Conservation (phyloP, 2,329 filamentous ascomycete species). For the Tolypocladium ovalisporum region DNA sequence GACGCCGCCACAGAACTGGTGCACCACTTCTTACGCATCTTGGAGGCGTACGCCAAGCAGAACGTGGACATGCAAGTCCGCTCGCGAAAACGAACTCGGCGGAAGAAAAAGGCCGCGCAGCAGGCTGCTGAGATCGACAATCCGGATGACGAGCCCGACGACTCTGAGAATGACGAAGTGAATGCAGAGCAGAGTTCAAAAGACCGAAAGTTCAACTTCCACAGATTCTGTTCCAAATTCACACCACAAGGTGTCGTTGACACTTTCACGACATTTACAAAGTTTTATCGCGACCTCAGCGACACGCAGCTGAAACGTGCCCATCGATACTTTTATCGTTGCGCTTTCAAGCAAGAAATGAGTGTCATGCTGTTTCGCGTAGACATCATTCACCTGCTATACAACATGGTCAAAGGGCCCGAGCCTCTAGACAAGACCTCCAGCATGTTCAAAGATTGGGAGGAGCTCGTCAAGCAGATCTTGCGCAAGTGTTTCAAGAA, state of each 20-base stretch:
- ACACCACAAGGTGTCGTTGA: slow-evolving; percentile 76
- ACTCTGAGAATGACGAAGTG: slow-evolving; percentile 60
- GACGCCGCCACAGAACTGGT: slow-evolving; percentile 85
- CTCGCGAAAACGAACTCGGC: slow-evolving; percentile 61
- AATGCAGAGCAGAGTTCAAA: slow-evolving; percentile 60
- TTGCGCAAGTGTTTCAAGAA: slow-evolving; percentile 75
- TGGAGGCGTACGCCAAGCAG: slow-evolving; percentile 90
- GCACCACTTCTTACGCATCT: slow-evolving; percentile 82
- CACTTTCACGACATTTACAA: slow-evolving; percentile 73
- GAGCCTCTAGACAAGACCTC: slow-evolving; percentile 59
- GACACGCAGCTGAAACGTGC: slow-evolving; percentile 76
- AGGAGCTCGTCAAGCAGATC: slow-evolving; percentile 77
- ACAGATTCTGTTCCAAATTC: slow-evolving; percentile 70
- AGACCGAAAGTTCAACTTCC: slow-evolving; percentile 92
- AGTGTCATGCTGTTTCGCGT: slow-evolving; percentile 80
- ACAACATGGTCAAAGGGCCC: slow-evolving; percentile 86
- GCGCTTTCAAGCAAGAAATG: slow-evolving; percentile 92
- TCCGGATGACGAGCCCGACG: slow-evolving; percentile 46
- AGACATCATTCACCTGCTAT: slow-evolving; percentile 80
- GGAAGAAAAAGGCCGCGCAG: slow-evolving; percentile 58
- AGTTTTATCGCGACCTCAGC: slow-evolving; percentile 71
- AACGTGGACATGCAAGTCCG: slow-evolving; percentile 90
- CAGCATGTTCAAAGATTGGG: slow-evolving; percentile 75
- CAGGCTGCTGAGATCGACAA: slow-evolving; percentile 22
- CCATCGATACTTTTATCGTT: slow-evolving; percentile 87